Evolutionary conservation across 371 early-diverging fungal genomes (phyloP), one percentile per base, ranked within the genome.

Genomic region (Mortierella sp.): DNA sequence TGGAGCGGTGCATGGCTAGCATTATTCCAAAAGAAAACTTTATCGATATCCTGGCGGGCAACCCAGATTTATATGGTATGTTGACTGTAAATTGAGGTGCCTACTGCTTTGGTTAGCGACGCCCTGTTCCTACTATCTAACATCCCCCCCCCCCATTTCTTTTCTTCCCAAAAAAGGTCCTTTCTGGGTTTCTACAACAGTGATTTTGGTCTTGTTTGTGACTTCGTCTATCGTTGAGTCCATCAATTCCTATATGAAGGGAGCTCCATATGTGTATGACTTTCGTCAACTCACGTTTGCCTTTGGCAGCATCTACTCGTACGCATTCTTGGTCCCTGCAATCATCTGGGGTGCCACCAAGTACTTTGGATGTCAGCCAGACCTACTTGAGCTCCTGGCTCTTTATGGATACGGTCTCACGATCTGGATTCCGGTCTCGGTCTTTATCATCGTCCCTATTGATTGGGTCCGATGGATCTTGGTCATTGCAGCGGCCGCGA

Each of bases 111-210:
- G 50, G 50, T 21, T n/a, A 21, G 14, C 4, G 50, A 4, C 50
- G 4, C 14, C 14, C 16, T 26, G 2, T 14, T 53, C 53, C 4
- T 21, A 23, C 53, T 4, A 21, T 11, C 21, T 53, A 4, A 7
- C 16, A 0, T 53, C 19, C 14, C 26, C 21, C 11, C 21, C 26
- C 5, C 50, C 9, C 46, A 46, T 30, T 9, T 28, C 25, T 12
- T 14, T 7, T 45, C 2, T 4, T 16, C 23, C n/a, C 28, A n/a
- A 16, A 23, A 47, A 50, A 89, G 94, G 95, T 12, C 98, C 98
- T 0, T 96, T 98, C 82, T 98, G 98, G 98, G 92, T 98, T 57
- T 84, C 97, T 6, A 98, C 97, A 0, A 95, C 97, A 0, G 95
- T 97, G 30, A 92, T 98, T 12, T 96, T 98, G 67, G 73, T 89